These are phyloP conservation scores for Metarhizium anisopliae DNA, from an alignment of 2,329 filamentous ascomycete genomes.

Conservation along the genomic window DNA sequence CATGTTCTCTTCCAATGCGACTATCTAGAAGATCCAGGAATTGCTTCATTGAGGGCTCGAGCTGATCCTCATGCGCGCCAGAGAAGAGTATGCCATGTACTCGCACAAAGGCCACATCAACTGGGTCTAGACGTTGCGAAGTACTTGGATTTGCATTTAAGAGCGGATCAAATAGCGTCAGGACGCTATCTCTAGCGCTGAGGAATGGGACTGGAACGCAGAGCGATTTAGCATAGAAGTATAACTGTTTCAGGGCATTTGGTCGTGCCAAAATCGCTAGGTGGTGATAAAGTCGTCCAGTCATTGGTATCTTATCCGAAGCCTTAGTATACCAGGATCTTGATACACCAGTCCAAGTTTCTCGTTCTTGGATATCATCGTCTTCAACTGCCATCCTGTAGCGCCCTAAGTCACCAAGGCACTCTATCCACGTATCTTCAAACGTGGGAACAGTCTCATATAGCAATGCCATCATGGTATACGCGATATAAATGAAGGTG, in stretches of 20 bases:
- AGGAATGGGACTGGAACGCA: constrained; percentile 59
- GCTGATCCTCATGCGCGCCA: constrained; percentile 34
- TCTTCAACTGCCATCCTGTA: constrained; percentile 89
- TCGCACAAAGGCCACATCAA: constrained; percentile 55
- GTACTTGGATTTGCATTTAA: constrained; percentile 16
- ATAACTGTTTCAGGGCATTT: constrained; percentile 61
- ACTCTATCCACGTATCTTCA: constrained; percentile 88
- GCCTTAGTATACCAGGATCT: constrained; percentile 79
- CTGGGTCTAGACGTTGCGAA: constrained; percentile 19
- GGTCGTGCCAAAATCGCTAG: constrained; percentile 70
- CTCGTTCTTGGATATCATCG: constrained; percentile 57
- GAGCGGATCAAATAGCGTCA: constrained; percentile 58
- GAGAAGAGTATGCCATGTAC: constrained; percentile 58
- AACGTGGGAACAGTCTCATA: constrained; percentile 80
- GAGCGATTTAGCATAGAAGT: constrained; percentile 62
- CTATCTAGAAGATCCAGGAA: constrained; percentile 47
- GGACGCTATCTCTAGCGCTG: constrained; percentile 60
- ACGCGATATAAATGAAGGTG: constrained; percentile 79
- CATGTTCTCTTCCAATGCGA: constrained; percentile 42
- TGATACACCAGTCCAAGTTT: constrained; percentile 74
- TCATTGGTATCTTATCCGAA: constrained; percentile 64
- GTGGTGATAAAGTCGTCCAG: constrained; percentile 80
- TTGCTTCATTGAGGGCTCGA: constrained; percentile 32
- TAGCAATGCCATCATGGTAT: constrained; percentile 67
- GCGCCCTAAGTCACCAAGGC: constrained; percentile 73